Evolutionary conservation across 1,284 basidiomycete genomes (phyloP).

Genomic region (Pseudozyma sp.): DNA sequence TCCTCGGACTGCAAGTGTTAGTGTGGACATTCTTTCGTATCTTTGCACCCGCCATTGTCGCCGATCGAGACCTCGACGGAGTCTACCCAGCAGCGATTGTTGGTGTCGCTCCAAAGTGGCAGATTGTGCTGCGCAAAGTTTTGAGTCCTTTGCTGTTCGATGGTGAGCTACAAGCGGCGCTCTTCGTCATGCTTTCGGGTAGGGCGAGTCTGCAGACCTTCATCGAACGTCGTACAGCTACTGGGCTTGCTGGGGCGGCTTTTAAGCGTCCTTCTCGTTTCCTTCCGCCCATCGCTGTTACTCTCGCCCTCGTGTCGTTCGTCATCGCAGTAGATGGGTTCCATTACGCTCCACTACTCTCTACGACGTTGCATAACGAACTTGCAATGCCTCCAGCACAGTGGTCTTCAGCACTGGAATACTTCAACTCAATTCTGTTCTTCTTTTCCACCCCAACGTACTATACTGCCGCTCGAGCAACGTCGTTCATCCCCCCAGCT

Average conservation of each 20-base stretch:
- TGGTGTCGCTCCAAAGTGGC: conserved; percentile 31
- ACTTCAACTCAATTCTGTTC: conserved; percentile 51
- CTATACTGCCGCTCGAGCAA: conserved; percentile 34
- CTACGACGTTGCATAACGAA: conserved; percentile 31
- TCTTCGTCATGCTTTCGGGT: conserved; percentile 55
- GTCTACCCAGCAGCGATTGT: conserved; percentile 46
- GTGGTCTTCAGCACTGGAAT: conserved; percentile 45
- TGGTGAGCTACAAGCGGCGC: conserved; percentile 47
- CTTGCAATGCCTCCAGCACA: conserved; percentile 40
- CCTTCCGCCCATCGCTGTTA: conserved; percentile 46
- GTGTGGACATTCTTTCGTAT: conserved; percentile 60
- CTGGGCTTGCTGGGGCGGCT: conserved; percentile 47
- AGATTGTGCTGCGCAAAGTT: conserved; percentile 49
- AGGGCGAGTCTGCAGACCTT: conserved; percentile 51
- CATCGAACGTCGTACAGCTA: conserved; percentile 45
- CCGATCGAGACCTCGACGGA: conserved; percentile 46
- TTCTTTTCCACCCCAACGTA: conserved; percentile 46
- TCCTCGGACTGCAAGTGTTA: conserved; percentile 53
- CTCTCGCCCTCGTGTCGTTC: conserved; percentile 43
- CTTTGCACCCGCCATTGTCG: conserved; percentile 57
- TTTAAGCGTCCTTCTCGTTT: conserved; percentile 59
- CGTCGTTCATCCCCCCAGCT: conserved; percentile 40
- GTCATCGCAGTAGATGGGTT: conserved; percentile 49
- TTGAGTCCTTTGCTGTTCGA: conserved; percentile 54
- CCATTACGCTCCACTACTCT: conserved; percentile 30